Conservation (phyloP, 78 protist genomes). For the slime mould (Dictyostelium discoideum) region DNA sequence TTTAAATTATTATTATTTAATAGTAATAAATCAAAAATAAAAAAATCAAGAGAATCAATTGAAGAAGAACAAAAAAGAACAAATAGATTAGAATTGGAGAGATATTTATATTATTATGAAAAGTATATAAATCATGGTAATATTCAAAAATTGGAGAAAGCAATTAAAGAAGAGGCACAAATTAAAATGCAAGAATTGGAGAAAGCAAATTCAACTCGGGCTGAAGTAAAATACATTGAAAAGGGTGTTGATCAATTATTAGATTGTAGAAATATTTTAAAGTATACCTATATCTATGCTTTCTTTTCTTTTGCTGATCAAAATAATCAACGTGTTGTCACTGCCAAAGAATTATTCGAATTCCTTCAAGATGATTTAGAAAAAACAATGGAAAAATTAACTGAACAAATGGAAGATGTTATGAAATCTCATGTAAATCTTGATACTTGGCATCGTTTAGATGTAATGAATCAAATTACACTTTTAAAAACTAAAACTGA, state of each 20-base stretch:
- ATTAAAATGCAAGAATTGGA: constrained; percentile 65
- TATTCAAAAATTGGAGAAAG: constrained; percentile 32
- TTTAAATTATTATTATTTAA: neutral
- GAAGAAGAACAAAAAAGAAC: constrained; percentile 31
- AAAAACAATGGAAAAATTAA: constrained; percentile 44
- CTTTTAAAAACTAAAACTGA: constrained; percentile 44
- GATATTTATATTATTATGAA: constrained; percentile 60
- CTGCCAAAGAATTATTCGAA: constrained; percentile 76
- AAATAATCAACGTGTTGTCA: constrained; percentile 8
- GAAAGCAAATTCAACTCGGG: constrained; percentile 48
- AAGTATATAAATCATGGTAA: constrained; percentile 54
- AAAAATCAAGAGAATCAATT: neutral
- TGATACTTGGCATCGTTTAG: constrained; percentile 21
- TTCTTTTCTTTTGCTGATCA: constrained; percentile 53
- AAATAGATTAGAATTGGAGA: neutral
- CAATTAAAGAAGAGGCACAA: constrained; percentile 37
- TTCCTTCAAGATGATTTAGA: constrained; percentile 81
- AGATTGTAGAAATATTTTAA: constrained; percentile 69
- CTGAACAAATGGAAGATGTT: constrained; percentile 68
- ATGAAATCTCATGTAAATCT: constrained; percentile 18
- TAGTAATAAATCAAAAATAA: constrained; percentile 9
- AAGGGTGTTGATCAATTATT: constrained; percentile 57
- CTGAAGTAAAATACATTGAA: constrained; percentile 70
- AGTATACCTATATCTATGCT: constrained; percentile 58
- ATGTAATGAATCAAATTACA: constrained; percentile 54